A percentile compares a stretch with the other conserved stretches of the same genome.
Evolutionary conservation across 192 early-diverging fungal species (phyloP).

Genomic region (Thoreauomyces humboldtii): DNA sequence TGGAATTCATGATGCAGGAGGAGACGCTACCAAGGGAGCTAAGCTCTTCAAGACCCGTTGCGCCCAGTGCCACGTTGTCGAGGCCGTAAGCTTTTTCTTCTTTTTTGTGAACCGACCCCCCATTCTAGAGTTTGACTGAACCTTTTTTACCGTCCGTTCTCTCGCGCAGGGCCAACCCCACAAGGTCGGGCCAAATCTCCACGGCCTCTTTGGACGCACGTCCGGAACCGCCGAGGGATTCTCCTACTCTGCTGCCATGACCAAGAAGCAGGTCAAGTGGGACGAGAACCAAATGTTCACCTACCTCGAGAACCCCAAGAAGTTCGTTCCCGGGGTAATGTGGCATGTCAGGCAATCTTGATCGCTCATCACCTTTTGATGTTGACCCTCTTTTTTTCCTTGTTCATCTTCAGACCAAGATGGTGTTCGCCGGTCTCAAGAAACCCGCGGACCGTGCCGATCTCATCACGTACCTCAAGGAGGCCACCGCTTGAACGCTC

Average conservation of each 20-base stretch:
- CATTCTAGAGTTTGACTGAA: not conserved
- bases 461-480: conserved; percentile 90
- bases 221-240: conserved; percentile 84
- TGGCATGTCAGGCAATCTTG: too few relatives aligned
- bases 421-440: conserved; percentile 96
- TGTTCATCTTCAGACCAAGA: conserved; percentile 67
- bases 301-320: conserved; percentile 98
- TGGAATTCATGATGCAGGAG: conserved; percentile 4
- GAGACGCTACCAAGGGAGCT: conserved; percentile 56
- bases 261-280: conserved; percentile 83
- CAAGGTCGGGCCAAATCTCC: conserved; percentile 96
- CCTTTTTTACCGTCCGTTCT: conserved; percentile 11
- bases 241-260: conserved; percentile 93
- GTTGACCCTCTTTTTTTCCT: too few relatives aligned
- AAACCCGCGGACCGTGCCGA: conserved; percentile 66
- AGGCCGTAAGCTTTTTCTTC: conserved; percentile 36
- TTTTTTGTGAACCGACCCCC: conserved; percentile 1
- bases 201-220: conserved; percentile 87
- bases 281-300: conserved; percentile 86
- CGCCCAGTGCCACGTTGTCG: conserved; percentile 96
- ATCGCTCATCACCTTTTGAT: not conserved
- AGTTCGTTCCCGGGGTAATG: conserved; percentile 58
- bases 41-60: conserved; percentile 97
- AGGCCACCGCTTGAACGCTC: conserved; percentile 47
- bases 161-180: conserved; percentile 66